A percentile compares a stretch with the other conserved stretches of the same genome.
Evolutionary conservation across 2,329 filamentous ascomycete species (phyloP).

Genomic region (Claviceps lovelessii): DNA sequence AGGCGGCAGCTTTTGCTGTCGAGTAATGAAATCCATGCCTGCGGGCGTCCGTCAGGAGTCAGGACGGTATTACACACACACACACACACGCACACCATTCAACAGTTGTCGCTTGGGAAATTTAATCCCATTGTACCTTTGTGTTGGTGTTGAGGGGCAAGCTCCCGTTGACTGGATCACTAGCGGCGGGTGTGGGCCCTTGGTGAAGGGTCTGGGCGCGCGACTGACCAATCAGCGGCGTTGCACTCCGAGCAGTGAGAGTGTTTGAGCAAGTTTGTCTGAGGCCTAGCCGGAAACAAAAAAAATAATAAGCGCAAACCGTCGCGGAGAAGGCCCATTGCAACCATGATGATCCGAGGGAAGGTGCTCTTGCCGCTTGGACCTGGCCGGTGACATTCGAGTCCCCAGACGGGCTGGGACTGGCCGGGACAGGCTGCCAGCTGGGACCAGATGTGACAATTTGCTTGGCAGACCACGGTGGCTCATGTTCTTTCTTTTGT

Average conservation of each 20-base stretch:
- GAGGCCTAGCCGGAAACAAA: background rate
- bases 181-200: background rate
- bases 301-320: background rate
- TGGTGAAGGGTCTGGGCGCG: background rate
- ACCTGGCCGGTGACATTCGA: too few species aligned
- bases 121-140: background rate
- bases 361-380: background rate
- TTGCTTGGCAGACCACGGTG: too few species aligned
- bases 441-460: too few species aligned
- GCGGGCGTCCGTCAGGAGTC: too few species aligned
- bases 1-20: too few species aligned
- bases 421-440: too few species aligned
- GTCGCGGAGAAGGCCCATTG: background rate
- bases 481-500: too few species aligned
- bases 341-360: background rate
- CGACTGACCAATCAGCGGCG: constrained; percentile 6
- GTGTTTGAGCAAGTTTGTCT: constrained; percentile 26
- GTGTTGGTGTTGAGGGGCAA: background rate
- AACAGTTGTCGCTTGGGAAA: background rate
- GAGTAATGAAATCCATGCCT: too few species aligned
- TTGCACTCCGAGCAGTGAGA: constrained; percentile 12
- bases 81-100: too few species aligned
- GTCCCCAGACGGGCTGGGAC: too few species aligned
- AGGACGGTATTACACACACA: too few species aligned
- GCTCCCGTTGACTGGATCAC: background rate